Conservation (phyloP, 1,284 basidiomycete species). For the Ceratobasidium sp. region DNA sequence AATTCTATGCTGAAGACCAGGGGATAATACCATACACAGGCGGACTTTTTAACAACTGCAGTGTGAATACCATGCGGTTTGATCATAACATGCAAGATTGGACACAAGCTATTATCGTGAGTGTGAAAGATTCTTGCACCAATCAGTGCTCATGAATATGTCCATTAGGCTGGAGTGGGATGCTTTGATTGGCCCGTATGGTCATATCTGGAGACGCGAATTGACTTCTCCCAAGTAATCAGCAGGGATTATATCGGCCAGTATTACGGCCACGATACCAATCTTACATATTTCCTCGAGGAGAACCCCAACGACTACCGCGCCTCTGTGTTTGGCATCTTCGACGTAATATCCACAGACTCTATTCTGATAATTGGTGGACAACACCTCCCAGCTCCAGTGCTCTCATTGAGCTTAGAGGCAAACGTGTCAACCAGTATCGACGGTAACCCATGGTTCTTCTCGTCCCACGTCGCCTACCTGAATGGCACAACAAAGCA, state of each 20-base stretch:
- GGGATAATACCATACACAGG: conserved; percentile 15
- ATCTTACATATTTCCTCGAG: background rate
- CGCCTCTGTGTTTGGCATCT: conserved; percentile 7
- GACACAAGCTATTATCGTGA: conserved; percentile 10
- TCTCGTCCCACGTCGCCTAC: background rate
- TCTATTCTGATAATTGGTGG: conserved; percentile 17
- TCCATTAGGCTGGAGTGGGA: conserved; percentile 7
- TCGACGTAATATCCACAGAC: conserved; percentile 24
- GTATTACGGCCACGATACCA: conserved; percentile 10
- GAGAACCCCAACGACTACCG: conserved; percentile 1
- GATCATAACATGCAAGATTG: conserved; percentile 10
- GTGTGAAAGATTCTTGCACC: background rate
- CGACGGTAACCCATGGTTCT: too few species aligned
- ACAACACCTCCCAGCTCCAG: background rate
- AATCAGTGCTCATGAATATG: background rate
- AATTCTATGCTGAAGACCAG: background rate
- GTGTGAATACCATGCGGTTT: background rate
- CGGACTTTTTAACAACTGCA: conserved; percentile 5
- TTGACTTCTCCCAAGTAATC: background rate
- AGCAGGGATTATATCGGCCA: conserved; percentile 25
- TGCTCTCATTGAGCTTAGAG: background rate
- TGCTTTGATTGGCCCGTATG: conserved; percentile 10
- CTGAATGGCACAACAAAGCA: background rate
- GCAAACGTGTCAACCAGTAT: background rate
- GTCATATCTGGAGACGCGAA: conserved; percentile 4